Evolutionary conservation across 2,329 filamentous ascomycete species (phyloP).

Genomic region (Ophiostoma himal-ulmi): DNA sequence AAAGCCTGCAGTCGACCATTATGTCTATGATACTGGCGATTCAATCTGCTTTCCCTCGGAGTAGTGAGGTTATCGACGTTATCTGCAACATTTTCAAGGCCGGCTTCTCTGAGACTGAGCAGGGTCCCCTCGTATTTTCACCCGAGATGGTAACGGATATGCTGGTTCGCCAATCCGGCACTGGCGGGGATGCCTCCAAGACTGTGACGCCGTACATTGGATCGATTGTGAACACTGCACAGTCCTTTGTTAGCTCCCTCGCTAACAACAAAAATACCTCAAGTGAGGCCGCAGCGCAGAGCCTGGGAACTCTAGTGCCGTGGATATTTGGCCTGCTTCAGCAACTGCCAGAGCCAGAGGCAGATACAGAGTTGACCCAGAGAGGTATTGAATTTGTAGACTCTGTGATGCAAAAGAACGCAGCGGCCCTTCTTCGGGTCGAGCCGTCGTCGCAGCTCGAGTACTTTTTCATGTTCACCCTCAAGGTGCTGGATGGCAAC

Average conservation of each 20-base stretch:
- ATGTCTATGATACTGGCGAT: constrained; percentile 44
- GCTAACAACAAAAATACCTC: constrained; percentile 37
- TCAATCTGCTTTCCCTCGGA: constrained; percentile 49
- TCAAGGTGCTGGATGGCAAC: constrained; percentile 62
- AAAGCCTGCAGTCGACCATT: constrained; percentile 42
- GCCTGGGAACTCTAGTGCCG: constrained; percentile 49
- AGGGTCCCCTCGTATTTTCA: constrained; percentile 72
- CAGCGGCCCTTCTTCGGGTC: constrained; percentile 54
- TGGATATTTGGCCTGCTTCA: constrained; percentile 60
- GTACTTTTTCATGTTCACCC: constrained; percentile 64
- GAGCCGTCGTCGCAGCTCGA: constrained; percentile 54
- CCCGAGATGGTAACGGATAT: constrained; percentile 60
- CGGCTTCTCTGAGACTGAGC: constrained; percentile 67
- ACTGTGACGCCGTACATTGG: constrained; percentile 61
- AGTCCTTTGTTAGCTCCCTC: constrained; percentile 61
- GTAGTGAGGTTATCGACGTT: constrained; percentile 63
- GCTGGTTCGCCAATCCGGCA: constrained; percentile 50
- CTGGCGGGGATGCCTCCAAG: not conserved
- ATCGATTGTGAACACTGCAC: constrained; percentile 63
- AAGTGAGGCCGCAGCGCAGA: constrained; percentile 38
- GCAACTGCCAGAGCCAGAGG: constrained; percentile 54
- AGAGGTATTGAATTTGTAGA: constrained; percentile 67
- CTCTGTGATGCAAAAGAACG: constrained; percentile 55
- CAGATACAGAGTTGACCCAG: constrained; percentile 66
- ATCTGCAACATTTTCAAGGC: constrained; percentile 66